Base-by-base conservation (phyloP, 257 asterid species). In the Solanum arcanum region DNA sequence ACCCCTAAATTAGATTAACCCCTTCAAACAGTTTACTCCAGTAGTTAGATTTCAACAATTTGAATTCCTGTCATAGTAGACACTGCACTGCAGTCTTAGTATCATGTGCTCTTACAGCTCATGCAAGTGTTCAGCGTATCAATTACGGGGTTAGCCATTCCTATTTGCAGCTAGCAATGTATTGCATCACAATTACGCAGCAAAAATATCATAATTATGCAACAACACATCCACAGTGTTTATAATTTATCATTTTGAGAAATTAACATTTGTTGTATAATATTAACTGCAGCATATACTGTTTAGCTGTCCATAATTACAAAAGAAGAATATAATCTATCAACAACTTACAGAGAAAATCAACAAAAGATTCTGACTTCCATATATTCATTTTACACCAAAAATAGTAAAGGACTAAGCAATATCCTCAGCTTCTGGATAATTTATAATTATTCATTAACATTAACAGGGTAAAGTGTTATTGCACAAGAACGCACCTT, bases 401-500 rank as follows among this genome's bases (percentile, higher is more conserved):
- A 35, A 72, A 35, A 18, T 69, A 33, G 25, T 33, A 35, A 20
- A 72, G 80, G 80, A 35, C 80, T 35, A 72, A 18, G 15, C 25
- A 72, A 18, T 72, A 72, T 72, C 80, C 41, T 35, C 80, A 18
- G 14, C 46, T 33, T 35, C 47, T 33, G 46, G 46, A 72, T 37
- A 5, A 49, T 74, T 74, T 74, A 37, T 39, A 37, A 74, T 21
- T 31, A 16, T 20, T 18, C 42, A 80, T 49, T 29, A 46, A 80
- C 69, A 80, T 18, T 47, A 29, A 27, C 42, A 46, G 42, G 84
- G 84, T 81, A 52, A 27, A 29, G 39, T 31, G 39, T 33, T 33
- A 86, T 70, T 27, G 88, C 70, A 86, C 42, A 72, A 70, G 84
- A 86, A 89, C 95, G 87, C 70, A 96, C 99, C 99, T 95, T 95